phyloP scores from a whole-genome alignment of 2,329 filamentous ascomycete genomes.

The Microdochium paspali region DNA sequence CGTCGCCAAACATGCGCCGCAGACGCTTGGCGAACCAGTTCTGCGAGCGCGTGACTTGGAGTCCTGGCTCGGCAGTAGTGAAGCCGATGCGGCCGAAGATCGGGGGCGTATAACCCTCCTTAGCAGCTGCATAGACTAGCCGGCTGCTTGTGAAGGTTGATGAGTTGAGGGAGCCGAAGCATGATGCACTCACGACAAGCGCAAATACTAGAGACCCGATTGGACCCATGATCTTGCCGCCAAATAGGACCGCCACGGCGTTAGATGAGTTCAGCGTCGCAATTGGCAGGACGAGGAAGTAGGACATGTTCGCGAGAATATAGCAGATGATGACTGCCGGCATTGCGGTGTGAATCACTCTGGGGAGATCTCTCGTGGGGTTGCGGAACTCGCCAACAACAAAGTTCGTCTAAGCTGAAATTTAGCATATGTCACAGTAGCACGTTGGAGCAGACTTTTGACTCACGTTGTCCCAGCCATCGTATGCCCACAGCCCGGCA shows the following conservation, averaged over 20 bases:
- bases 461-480: conserved; percentile 96
- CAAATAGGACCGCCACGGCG: conserved; percentile 93
- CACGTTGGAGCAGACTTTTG: not conserved
- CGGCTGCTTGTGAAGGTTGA: conserved; percentile 89
- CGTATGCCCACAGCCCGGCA: conserved; percentile 93
- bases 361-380: conserved; percentile 77
- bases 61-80: conserved; percentile 28
- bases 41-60: conserved; percentile 35
- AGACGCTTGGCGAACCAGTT: conserved; percentile 51
- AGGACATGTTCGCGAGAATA: conserved; percentile 82
- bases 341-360: conserved; percentile 94
- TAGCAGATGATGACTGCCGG: conserved; percentile 87
- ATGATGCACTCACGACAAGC: conserved; percentile 81
- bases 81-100: conserved; percentile 79
- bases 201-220: conserved; percentile 76
- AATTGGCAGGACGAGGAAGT: conserved; percentile 86
- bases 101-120: conserved; percentile 84
- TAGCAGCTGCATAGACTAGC: conserved; percentile 86
- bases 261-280: conserved; percentile 76
- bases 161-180: conserved; percentile 90
- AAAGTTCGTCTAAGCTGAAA: conserved; percentile 68
- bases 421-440: conserved; percentile 12
- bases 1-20: conserved; percentile 61
- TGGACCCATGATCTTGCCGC: conserved; percentile 78
- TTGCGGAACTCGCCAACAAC: conserved; percentile 96